phyloP scores from a whole-genome alignment of 306 rosid genomes.

The Fagus sylvatica region DNA sequence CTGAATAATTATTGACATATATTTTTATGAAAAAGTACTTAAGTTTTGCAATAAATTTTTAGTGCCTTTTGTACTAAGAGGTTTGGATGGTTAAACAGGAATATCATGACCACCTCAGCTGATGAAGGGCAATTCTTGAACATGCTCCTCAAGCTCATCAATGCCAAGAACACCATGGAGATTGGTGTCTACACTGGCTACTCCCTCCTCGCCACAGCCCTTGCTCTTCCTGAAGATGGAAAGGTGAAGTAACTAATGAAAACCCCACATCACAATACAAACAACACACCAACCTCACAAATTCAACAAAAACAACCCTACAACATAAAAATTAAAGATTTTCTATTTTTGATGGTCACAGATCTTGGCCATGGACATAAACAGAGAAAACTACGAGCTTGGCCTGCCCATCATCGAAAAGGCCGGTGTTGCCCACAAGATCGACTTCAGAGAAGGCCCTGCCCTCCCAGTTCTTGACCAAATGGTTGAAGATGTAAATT shows the following conservation, averaged over 20 bases:
- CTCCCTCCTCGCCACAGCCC: constrained; percentile 92
- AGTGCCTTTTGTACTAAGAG: too few species aligned
- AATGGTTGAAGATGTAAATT: constrained; percentile 62
- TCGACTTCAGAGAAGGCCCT: constrained; percentile 92
- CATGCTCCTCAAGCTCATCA: constrained; percentile 85
- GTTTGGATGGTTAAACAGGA: constrained; percentile 48
- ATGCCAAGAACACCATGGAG: constrained; percentile 96
- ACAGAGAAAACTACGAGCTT: constrained; percentile 81
- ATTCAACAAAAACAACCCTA: not conserved
- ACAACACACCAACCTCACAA: not conserved
- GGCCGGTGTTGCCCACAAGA: constrained; percentile 89
- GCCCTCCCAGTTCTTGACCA: constrained; percentile 89
- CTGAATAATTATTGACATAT: too few species aligned
- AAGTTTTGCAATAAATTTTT: too few species aligned
- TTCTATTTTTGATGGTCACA: constrained; percentile 24
- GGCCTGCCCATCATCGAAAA: constrained; percentile 75
- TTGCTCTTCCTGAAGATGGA: constrained; percentile 93
- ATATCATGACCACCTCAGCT: constrained; percentile 91
- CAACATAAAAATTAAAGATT: not conserved
- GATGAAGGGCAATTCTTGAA: constrained; percentile 92
- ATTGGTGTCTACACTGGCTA: constrained; percentile 96
- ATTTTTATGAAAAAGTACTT: too few species aligned
- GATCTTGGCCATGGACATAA: constrained; percentile 94
- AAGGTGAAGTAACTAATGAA: constrained; percentile 41
- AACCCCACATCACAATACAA: not conserved